Base-by-base conservation (phyloP, 768 basidiomycete species). In the Naganishia antarctica region DNA sequence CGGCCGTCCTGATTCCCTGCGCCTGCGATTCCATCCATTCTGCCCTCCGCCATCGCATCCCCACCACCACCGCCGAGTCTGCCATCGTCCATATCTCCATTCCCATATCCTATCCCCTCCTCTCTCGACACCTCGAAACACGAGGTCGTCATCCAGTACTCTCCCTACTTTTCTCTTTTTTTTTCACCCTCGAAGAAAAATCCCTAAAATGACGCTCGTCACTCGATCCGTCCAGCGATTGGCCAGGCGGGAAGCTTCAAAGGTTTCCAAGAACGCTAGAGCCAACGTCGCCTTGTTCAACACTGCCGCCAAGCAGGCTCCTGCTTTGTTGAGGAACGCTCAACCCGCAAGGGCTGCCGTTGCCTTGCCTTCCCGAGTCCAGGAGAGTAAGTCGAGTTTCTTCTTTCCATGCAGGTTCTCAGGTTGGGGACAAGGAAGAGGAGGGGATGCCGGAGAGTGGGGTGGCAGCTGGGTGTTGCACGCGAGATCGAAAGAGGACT, bases 221-320 rank as follows among this genome's bases (percentile, higher is more conserved):
- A 73, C 76, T 41, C 72, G 76, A 47, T 73, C 72, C 31, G 74
- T 74, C 60, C 67, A 74, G 66, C 74, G 76, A 70, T 71, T 77
- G 64, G 73, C 76, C 25, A 69, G 74, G 58, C 74, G 74, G 43
- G 71, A 69, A 58, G 72, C 70, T 59, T 16, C 49, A 12, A 50
- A 63, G 62, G 69, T 72, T 43, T 46, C 74, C 60, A 63, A 66
- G 61, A 73, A 73, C 60, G 72, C 72, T 60, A 53, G 62, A 43
- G 74, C 72, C 63, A 73, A 76, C 68, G 74, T 72, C 40, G 76
- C 76, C 41, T 26, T 43, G 37, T 70, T 77, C 70, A 74, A 71
- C 72, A 77, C 66, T 67, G 73, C 76, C 28, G 72, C 76, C 58
- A 63, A 64, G 58, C 69, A 70, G 61, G 76, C 71, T 29, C 62